Base-by-base conservation (phyloP, 257 asterid genomes). In the Fraxinus pennsylvanica region DNA sequence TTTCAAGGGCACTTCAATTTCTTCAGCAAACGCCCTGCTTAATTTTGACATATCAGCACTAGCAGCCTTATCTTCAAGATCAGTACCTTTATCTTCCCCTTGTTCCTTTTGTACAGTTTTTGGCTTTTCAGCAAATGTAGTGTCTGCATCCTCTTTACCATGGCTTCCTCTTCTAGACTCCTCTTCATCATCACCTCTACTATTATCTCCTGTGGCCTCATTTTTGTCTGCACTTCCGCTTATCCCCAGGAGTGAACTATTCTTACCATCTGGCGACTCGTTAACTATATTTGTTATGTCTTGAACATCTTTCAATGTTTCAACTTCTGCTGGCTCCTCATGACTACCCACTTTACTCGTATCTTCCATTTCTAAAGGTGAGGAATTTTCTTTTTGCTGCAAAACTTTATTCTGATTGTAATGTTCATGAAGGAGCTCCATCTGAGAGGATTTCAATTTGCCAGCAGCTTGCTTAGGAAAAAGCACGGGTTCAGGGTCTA, bases 401-500 rank as follows among this genome's bases (percentile, higher is more conserved):
- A 39, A 35, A 38, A 33, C 80, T 33, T 86, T 80, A 78, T 76
- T 74, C 73, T 77, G 84, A 75, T 75, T 85, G 33, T 29, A 22
- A 59, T 35, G 22, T 38, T 85, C 86, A 19, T 50, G 72, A 22
- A 77, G 72, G 75, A 75, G 85, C 83, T 85, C 85, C 82, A 85
- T 81, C 73, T 52, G 84, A 41, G 86, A 77, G 35, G 84, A 84
- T 67, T 85, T 81, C 66, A 76, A 59, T 72, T 80, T 85, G 76
- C 52, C 82, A 73, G 85, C 78, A 82, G 84, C 85, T 79, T 87
- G 87, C 83, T 84, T 78, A 21, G 86, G 19, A 21, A 78, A 14
- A 69, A 91, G 79, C 50, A 75, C 78, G 14, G 84, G 90, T 76
- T 87, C 89, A 68, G 89, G 94, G 68, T 95, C 98, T 30, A 97